These are phyloP conservation scores for Didymella pinodella DNA, from an alignment of 2,329 filamentous ascomycete genomes.

Conservation along the genomic window DNA sequence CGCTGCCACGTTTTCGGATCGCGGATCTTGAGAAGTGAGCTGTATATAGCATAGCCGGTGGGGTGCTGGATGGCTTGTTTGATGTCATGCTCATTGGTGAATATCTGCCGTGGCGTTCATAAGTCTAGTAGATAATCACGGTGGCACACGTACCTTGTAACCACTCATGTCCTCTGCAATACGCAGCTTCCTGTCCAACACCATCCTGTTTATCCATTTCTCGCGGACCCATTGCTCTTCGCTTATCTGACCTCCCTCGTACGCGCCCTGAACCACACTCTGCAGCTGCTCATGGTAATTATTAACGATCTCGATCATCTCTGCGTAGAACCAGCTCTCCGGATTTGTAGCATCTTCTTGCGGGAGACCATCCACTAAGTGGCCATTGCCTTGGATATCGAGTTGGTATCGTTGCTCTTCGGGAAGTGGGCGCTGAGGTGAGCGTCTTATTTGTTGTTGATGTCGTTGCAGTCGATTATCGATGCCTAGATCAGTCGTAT, in stretches of 20 bases:
- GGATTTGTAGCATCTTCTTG: neutral
- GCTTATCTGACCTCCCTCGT: slow-evolving; percentile 6
- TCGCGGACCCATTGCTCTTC: slow-evolving; percentile 8
- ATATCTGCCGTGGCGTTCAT: slow-evolving; percentile 3
- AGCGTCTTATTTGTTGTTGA: neutral
- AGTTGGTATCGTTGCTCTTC: neutral
- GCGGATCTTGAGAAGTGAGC: slow-evolving; percentile 3
- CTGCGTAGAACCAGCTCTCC: slow-evolving; percentile 6
- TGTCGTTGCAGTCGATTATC: neutral
- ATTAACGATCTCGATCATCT: slow-evolving; percentile 3
- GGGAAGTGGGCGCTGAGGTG: no score
- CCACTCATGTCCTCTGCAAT: slow-evolving; percentile 1
- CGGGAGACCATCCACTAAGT: neutral
- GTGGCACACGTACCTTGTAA: neutral
- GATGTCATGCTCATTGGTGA: slow-evolving; percentile 6
- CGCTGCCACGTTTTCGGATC: slow-evolving; percentile 16
- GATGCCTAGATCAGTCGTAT: slow-evolving; percentile 2
- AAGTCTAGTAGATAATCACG: neutral
- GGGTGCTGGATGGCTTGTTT: slow-evolving; percentile 4
- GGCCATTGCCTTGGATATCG: neutral
- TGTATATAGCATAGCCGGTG: slow-evolving; percentile 14
- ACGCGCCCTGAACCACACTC: neutral
- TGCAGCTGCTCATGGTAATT: slow-evolving; percentile 9
- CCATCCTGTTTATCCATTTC: slow-evolving; percentile 1
- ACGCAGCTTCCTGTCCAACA: slow-evolving; percentile 2